Percentiles rank a stretch among this genome's conserved stretches.
phyloP scores from a whole-genome alignment of 345 rosid species.

The Rhodomyrtus tomentosa region DNA sequence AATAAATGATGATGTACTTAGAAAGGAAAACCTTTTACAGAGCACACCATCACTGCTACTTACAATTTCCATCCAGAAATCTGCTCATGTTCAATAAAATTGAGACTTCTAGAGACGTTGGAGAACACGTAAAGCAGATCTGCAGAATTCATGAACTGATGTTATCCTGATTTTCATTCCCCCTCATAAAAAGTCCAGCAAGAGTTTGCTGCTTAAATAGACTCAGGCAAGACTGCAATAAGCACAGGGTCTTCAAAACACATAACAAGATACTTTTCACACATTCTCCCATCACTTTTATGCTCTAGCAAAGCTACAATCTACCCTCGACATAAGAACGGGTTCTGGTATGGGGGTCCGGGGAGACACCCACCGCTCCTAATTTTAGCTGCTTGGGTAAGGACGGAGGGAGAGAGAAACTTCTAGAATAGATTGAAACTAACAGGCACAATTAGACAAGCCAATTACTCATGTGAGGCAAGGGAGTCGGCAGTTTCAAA shows the following conservation, averaged over 20 bases:
- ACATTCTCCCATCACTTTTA: neutral
- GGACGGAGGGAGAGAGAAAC: no score
- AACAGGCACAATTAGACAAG: no score
- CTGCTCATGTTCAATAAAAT: slow-evolving; percentile 72
- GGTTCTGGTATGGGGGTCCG: neutral
- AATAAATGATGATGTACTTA: neutral
- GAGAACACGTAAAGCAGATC: slow-evolving; percentile 76
- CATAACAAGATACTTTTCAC: neutral
- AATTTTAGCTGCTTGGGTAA: no score
- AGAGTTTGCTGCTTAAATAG: neutral
- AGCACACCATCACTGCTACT: slow-evolving; percentile 5
- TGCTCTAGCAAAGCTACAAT: neutral
- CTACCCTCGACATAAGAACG: neutral
- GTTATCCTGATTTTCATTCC: neutral
- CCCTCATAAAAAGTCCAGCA: neutral
- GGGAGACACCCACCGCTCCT: neutral
- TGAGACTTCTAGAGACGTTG: slow-evolving; percentile 58
- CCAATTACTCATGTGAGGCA: no score
- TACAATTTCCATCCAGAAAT: slow-evolving; percentile 94
- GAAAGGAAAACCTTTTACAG: neutral
- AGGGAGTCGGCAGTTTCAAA: no score
- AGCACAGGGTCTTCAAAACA: neutral
- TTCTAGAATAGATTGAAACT: no score
- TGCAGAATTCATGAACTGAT: slow-evolving; percentile 15
- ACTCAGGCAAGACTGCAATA: neutral